phyloP scores from a whole-genome alignment of 768 basidiomycete species.

The Suillus ampliporus region DNA sequence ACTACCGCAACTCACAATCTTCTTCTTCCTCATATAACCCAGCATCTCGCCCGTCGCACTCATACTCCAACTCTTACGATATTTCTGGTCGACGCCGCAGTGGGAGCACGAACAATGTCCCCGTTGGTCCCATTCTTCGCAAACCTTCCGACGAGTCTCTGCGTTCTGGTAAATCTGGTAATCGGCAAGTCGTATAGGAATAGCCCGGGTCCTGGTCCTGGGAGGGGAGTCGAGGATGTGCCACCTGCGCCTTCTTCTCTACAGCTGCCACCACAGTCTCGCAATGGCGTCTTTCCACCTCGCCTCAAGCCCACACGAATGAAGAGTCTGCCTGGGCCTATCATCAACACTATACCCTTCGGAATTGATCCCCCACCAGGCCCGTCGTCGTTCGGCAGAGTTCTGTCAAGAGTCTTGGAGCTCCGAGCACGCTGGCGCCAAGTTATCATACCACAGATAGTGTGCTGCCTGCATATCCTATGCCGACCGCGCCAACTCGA shows the following conservation, averaged over 20 bases:
- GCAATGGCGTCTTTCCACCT: background rate
- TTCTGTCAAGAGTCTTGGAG: constrained; percentile 39
- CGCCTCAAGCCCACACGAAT: constrained; percentile 39
- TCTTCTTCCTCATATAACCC: background rate
- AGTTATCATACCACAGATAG: constrained; percentile 27
- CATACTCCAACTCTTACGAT: background rate
- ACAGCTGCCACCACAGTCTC: background rate
- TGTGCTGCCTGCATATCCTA: constrained; percentile 27
- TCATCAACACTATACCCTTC: constrained; percentile 26
- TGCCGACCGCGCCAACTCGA: constrained; percentile 15
- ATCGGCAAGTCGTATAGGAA: constrained; percentile 39
- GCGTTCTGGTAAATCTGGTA: constrained; percentile 45
- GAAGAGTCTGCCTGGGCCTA: constrained; percentile 56
- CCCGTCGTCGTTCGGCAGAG: constrained; percentile 30
- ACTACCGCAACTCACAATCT: background rate
- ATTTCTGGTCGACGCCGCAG: constrained; percentile 31
- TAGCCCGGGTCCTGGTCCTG: constrained; percentile 10
- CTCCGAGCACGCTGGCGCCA: constrained; percentile 32
- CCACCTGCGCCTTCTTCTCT: constrained; percentile 35
- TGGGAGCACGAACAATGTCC: constrained; percentile 29
- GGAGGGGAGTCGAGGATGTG: constrained; percentile 27
- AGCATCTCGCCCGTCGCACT: background rate
- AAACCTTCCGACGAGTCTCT: constrained; percentile 47
- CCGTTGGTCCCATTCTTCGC: constrained; percentile 28
- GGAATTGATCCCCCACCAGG: constrained; percentile 35